Conservation (phyloP, 2,329 filamentous ascomycete species). For the Fusarium pilosicola region DNA sequence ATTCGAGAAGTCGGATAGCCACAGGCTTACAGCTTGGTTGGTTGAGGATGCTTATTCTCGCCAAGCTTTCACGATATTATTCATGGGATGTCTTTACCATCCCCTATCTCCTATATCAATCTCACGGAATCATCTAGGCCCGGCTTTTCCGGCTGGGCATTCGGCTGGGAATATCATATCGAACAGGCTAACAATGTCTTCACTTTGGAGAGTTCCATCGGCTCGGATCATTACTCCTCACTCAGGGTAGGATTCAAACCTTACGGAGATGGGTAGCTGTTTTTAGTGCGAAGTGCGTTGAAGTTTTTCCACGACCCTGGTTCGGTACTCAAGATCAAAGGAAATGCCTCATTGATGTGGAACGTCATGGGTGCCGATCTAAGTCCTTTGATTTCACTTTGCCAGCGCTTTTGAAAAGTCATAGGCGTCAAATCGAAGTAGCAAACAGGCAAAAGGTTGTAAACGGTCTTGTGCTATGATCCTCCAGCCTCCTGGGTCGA, state of each 20-base stretch:
- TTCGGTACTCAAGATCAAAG: conserved; percentile 15
- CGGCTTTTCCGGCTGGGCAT: conserved; percentile 15
- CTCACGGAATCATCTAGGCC: conserved; percentile 1
- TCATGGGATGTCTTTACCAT: conserved; percentile 7
- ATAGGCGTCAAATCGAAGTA: background rate
- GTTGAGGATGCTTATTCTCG: conserved; percentile 1
- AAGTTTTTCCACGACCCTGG: conserved; percentile 20
- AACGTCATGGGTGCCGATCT: conserved; percentile 27
- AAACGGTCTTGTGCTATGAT: background rate
- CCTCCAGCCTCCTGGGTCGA: conserved; percentile 10
- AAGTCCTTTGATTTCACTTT: conserved; percentile 32
- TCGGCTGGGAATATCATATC: background rate
- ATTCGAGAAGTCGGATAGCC: background rate
- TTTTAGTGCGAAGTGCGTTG: conserved; percentile 16
- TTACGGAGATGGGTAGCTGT: conserved; percentile 4
- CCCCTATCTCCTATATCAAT: background rate
- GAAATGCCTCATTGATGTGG: conserved; percentile 32
- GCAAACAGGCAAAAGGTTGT: background rate
- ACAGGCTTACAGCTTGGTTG: conserved; percentile 1
- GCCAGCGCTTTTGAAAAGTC: background rate
- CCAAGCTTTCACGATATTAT: conserved; percentile 18
- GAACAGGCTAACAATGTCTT: conserved; percentile 3
- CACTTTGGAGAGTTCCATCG: background rate
- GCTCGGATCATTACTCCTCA: conserved; percentile 6
- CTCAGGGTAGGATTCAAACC: conserved; percentile 15